phyloP scores from a whole-genome alignment of 2,329 filamentous ascomycete genomes.

The Tolypocladium endophyticum region DNA sequence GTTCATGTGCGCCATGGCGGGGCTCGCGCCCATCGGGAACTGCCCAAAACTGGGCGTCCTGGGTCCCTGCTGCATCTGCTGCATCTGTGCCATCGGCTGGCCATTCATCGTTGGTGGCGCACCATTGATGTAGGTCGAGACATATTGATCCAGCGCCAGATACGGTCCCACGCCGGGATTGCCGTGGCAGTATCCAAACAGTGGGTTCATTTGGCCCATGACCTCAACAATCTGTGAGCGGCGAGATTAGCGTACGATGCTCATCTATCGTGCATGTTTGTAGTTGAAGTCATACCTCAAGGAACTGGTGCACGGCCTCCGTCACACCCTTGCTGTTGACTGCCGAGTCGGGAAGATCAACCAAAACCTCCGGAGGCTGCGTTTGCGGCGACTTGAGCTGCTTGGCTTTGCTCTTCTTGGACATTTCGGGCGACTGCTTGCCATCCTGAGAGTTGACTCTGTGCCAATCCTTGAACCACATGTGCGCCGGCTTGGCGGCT shows the following conservation, averaged over 20 bases:
- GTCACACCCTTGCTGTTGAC: constrained; percentile 52
- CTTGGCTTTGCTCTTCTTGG: constrained; percentile 52
- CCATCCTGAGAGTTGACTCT: constrained; percentile 45
- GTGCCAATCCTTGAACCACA: constrained; percentile 57
- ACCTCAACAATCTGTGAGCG: constrained; percentile 48
- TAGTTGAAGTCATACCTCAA: constrained; percentile 38
- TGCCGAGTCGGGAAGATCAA: constrained; percentile 47
- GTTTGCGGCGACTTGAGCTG: constrained; percentile 48
- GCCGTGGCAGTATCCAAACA: constrained; percentile 47
- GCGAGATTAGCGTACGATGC: not conserved
- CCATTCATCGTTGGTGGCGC: constrained; percentile 32
- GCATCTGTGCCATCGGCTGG: constrained; percentile 30
- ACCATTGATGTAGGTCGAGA: constrained; percentile 34
- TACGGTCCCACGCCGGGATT: constrained; percentile 47
- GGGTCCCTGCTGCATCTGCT: constrained; percentile 31
- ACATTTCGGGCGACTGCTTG: constrained; percentile 55
- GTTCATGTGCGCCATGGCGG: constrained; percentile 47
- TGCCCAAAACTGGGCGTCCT: constrained; percentile 45
- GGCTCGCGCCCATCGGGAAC: constrained; percentile 50
- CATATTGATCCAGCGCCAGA: constrained; percentile 49
- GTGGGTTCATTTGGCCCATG: constrained; percentile 54
- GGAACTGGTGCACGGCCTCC: constrained; percentile 50
- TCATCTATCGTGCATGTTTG: constrained; percentile 6
- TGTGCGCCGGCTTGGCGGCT: constrained; percentile 49
- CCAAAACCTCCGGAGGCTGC: constrained; percentile 44